phyloP scores from a whole-genome alignment of 108 stramenopile species.

The Nannochloropsis gaditana region DNA sequence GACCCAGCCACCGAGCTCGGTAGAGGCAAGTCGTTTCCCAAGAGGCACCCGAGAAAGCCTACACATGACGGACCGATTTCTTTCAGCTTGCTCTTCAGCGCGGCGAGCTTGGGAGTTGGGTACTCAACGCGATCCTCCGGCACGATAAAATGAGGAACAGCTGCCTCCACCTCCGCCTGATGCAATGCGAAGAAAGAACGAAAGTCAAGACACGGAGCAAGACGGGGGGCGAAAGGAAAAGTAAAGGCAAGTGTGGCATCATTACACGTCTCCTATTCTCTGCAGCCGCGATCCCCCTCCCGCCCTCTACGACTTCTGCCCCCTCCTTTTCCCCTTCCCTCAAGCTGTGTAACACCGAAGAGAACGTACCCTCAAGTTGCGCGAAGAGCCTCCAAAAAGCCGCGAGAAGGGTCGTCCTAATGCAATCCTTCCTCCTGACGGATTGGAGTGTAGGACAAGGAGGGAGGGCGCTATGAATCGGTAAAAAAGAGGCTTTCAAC shows the following conservation, averaged over 20 bases:
- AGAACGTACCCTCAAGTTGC: not conserved
- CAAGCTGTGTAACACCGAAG: not conserved
- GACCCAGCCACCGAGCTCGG: too few relatives aligned
- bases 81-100: not conserved
- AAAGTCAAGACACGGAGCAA: not conserved
- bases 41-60: not conserved
- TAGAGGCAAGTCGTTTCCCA: too few relatives aligned
- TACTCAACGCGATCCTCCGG: not conserved
- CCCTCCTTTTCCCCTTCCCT: not conserved
- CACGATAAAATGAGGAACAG: not conserved
- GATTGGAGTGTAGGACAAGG: not conserved
- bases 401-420: not conserved
- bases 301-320: too few relatives aligned
- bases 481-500: too few relatives aligned
- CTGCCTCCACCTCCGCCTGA: not conserved
- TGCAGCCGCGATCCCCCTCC: too few relatives aligned
- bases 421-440: not conserved
- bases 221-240: not conserved
- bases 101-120: not conserved
- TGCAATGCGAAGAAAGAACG: not conserved
- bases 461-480: not conserved
- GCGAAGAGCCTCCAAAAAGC: not conserved
- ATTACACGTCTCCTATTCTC: too few relatives aligned
- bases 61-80: not conserved
- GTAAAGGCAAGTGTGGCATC: too few relatives aligned